These are phyloP conservation scores for Hypomontagnella submonticulosa DNA, from an alignment of 495 filamentous ascomycete genomes.

Conservation along the genomic window DNA sequence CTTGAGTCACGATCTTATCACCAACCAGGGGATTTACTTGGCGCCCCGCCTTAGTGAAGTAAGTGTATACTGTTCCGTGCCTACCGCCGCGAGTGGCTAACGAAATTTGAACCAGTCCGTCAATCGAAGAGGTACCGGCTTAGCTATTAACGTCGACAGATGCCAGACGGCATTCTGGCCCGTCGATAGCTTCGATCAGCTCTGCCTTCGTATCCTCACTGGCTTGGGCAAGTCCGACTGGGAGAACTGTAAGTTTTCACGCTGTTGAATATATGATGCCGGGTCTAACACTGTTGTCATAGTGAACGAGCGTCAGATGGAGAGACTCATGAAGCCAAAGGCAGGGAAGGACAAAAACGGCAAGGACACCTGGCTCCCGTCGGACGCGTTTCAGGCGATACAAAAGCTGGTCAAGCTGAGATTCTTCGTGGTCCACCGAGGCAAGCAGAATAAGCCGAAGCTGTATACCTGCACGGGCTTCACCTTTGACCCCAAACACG, in stretches of 20 bases:
- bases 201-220: slow-evolving; percentile 35
- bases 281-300: slow-evolving; percentile 8
- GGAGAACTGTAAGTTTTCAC: slow-evolving; percentile 24
- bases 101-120: slow-evolving; percentile 44
- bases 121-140: slow-evolving; percentile 59
- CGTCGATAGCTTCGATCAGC: slow-evolving; percentile 49
- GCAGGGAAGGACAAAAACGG: background rate
- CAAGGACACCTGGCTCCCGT: slow-evolving; percentile 28
- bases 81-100: slow-evolving; percentile 10
- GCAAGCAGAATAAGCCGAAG: slow-evolving; percentile 54
- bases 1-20: slow-evolving; percentile 62
- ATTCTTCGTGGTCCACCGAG: slow-evolving; percentile 72
- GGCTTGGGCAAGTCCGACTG: slow-evolving; percentile 15
- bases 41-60: slow-evolving; percentile 76
- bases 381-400: slow-evolving; percentile 60
- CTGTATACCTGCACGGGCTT: slow-evolving; percentile 74
- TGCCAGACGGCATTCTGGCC: slow-evolving; percentile 82
- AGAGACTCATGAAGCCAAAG: background rate
- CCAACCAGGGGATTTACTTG: slow-evolving; percentile 86
- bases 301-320: slow-evolving; percentile 10
- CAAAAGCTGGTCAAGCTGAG: slow-evolving; percentile 70
- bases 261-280: background rate
- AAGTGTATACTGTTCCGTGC: slow-evolving; percentile 37
- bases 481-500: slow-evolving; percentile 47
- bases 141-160: slow-evolving; percentile 86